Evolutionary conservation across 805 yeast genomes (phyloP).

Genomic region (Nakazawaea holstii): DNA sequence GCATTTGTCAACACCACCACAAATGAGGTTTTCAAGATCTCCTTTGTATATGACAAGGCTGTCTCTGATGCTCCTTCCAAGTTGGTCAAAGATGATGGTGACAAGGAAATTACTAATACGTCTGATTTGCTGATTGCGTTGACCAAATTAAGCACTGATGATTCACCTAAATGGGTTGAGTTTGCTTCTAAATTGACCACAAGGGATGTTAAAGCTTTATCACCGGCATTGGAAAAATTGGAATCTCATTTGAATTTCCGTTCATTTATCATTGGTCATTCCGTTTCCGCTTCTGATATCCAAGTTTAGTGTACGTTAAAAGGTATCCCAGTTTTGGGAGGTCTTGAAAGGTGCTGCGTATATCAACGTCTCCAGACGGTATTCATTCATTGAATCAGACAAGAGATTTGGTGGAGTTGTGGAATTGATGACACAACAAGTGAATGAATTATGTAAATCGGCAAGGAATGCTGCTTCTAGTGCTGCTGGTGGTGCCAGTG

Average conservation of each 20-base stretch:
- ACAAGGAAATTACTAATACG: constrained; percentile 36
- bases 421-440: constrained; percentile 59
- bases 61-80: constrained; percentile 42
- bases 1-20: constrained; percentile 57
- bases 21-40: constrained; percentile 49
- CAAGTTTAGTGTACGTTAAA: constrained; percentile 92
- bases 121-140: constrained; percentile 40
- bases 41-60: constrained; percentile 69
- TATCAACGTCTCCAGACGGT: constrained; percentile 92
- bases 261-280: constrained; percentile 66
- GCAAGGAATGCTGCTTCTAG: constrained; percentile 38
- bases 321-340: constrained; percentile 89
- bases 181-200: constrained; percentile 67
- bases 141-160: constrained; percentile 24
- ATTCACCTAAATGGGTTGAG: constrained; percentile 56
- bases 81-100: constrained; percentile 37
- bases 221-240: constrained; percentile 70
- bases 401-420: constrained; percentile 64
- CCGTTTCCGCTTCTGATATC: constrained; percentile 72
- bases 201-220: constrained; percentile 84
- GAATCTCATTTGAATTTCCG: constrained; percentile 83
- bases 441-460: constrained; percentile 68
- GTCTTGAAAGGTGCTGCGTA: constrained; percentile 82
- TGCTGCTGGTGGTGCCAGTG: constrained; percentile 40
- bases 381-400: constrained; percentile 66